Percentiles rank a stretch among this genome's conserved stretches.
These are phyloP conservation scores for Cladorrhinum sp. DNA, from an alignment of 2,329 filamentous ascomycete species.

Conservation along the genomic window DNA sequence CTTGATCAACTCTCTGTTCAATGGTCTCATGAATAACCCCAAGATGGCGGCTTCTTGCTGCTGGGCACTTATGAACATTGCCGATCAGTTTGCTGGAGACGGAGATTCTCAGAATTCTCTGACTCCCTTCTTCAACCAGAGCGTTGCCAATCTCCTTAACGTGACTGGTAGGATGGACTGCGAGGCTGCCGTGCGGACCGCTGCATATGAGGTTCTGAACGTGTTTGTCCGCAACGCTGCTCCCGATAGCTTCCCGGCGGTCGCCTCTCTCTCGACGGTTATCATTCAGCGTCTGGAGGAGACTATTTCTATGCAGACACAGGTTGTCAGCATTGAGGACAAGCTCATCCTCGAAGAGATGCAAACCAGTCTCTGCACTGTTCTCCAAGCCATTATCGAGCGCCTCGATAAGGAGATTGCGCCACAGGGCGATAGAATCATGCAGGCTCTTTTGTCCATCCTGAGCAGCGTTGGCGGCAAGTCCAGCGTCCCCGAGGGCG, in stretches of 20 bases:
- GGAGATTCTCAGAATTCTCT: conserved; percentile 75
- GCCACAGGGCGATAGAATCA: conserved; percentile 89
- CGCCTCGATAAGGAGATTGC: conserved; percentile 87
- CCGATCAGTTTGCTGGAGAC: conserved; percentile 90
- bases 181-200: conserved; percentile 87
- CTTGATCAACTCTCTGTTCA: conserved; percentile 84
- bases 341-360: conserved; percentile 95
- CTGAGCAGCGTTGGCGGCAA: conserved; percentile 75
- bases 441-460: conserved; percentile 81
- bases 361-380: conserved; percentile 91
- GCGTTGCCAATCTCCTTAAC: conserved; percentile 77
- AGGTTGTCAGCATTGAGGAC: conserved; percentile 96
- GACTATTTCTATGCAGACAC: conserved; percentile 82
- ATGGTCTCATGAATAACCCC: conserved; percentile 81
- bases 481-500: conserved; percentile 89
- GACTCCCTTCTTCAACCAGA: conserved; percentile 89
- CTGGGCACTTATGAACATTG: conserved; percentile 98
- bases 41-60: conserved; percentile 99
- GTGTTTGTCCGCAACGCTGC: conserved; percentile 90
- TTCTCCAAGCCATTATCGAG: conserved; percentile 86
- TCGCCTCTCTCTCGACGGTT: conserved; percentile 81
- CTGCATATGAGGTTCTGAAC: conserved; percentile 95
- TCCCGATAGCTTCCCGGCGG: conserved; percentile 74
- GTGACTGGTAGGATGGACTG: conserved; percentile 80
- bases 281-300: conserved; percentile 88